Conservation (phyloP, 2,329 filamentous ascomycete genomes). For the Pseudophaeomoniella oleicola region DNA sequence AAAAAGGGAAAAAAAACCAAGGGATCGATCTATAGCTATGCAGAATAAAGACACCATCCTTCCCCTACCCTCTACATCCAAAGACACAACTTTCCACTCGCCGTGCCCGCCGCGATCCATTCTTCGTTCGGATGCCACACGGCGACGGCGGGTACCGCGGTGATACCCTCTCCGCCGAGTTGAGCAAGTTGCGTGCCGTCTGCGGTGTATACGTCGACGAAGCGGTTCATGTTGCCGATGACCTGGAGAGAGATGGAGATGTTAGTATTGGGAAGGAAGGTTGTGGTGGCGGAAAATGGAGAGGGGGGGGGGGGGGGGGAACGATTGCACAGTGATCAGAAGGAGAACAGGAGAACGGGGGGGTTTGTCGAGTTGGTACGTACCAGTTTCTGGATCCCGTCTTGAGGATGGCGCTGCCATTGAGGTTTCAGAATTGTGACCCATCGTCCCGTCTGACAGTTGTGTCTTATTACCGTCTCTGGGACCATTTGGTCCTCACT, state of each 20-base stretch:
- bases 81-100: conserved; percentile 79
- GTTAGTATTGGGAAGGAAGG: neutral
- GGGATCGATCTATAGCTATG: too few relatives aligned
- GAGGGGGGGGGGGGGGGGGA: neutral
- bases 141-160: conserved; percentile 82
- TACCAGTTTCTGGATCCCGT: conserved; percentile 72
- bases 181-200: conserved; percentile 77
- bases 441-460: conserved; percentile 65
- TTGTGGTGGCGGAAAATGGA: too few relatives aligned
- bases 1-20: neutral
- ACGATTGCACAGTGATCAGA: conserved; percentile 1
- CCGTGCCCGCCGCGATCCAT: conserved; percentile 87
- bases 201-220: conserved; percentile 77
- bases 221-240: conserved; percentile 94
- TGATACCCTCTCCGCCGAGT: conserved; percentile 75
- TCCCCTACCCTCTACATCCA: conserved; percentile 54
- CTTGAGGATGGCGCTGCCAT: conserved; percentile 70
- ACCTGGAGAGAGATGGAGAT: conserved; percentile 22
- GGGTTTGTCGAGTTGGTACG: conserved; percentile 90
- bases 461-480: conserved; percentile 57
- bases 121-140: conserved; percentile 77
- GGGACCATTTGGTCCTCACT: conserved; percentile 53
- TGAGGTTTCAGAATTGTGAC: conserved; percentile 54
- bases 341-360: neutral
- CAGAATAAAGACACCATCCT: too few relatives aligned